Conservation (phyloP, 768 basidiomycete genomes). For the Russula dissimulans region DNA sequence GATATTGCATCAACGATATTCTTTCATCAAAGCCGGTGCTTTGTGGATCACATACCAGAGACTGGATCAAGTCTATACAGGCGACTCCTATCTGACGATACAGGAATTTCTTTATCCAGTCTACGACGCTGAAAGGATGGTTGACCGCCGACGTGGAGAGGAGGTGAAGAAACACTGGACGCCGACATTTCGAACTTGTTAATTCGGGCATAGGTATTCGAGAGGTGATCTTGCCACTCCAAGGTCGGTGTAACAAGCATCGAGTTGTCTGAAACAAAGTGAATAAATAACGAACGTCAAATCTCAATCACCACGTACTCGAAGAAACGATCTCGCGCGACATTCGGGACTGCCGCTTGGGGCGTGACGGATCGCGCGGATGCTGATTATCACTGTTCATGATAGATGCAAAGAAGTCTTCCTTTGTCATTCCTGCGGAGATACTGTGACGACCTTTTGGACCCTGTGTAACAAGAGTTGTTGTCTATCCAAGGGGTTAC, state of each 20-base stretch:
- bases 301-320: slow-evolving; percentile 31
- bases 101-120: slow-evolving; percentile 28
- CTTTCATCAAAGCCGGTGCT: neutral
- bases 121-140: slow-evolving; percentile 42
- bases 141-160: slow-evolving; percentile 5
- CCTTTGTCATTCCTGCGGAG: slow-evolving; percentile 55
- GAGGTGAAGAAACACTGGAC: neutral
- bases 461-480: slow-evolving; percentile 35
- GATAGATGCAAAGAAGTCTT: slow-evolving; percentile 71
- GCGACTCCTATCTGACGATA: slow-evolving; percentile 42
- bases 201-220: slow-evolving; percentile 39
- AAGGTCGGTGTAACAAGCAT: slow-evolving; percentile 56
- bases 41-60: slow-evolving; percentile 8
- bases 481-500: slow-evolving; percentile 1
- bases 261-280: slow-evolving; percentile 38
- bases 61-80: slow-evolving; percentile 48
- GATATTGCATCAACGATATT: neutral
- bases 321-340: slow-evolving; percentile 76
- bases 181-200: neutral
- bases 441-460: slow-evolving; percentile 57
- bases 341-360: slow-evolving; percentile 64
- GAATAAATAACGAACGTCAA: neutral
- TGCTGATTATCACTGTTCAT: slow-evolving; percentile 44
- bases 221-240: slow-evolving; percentile 73
- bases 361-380: slow-evolving; percentile 46